Evolutionary conservation across 441 rosid genomes (phyloP).

Genomic region (Corymbia calophylla): DNA sequence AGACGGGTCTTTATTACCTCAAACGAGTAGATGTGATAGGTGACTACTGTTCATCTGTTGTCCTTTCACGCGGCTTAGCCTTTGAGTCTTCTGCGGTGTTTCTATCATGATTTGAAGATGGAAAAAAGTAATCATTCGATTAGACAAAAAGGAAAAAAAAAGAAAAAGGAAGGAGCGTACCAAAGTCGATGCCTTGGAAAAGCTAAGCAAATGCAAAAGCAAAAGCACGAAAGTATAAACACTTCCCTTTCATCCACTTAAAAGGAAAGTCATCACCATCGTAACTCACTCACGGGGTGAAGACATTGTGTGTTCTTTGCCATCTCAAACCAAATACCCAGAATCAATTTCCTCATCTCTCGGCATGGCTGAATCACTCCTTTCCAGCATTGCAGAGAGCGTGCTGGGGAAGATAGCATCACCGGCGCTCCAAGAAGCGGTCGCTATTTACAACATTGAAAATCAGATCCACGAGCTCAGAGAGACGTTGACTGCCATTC

Average conservation of each 20-base stretch:
- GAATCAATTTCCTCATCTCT: neutral
- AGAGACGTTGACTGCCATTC: neutral
- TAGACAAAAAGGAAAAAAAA: neutral
- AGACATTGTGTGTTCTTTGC: neutral
- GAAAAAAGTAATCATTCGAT: no score
- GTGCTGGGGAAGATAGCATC: neutral
- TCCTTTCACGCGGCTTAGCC: no score
- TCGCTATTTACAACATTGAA: neutral
- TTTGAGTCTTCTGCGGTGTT: no score
- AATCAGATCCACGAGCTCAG: rapidly evolving
- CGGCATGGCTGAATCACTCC: neutral
- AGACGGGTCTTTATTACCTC: no score
- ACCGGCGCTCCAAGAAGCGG: rapidly evolving
- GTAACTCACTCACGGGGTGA: neutral
- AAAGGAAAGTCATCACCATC: neutral
- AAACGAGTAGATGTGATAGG: no score
- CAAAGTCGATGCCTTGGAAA: no score
- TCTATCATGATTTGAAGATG: no score
- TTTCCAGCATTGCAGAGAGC: neutral
- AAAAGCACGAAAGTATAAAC: neutral
- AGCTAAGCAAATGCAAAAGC: no score
- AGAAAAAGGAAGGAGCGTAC: neutral
- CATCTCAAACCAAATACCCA: neutral
- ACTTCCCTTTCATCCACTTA: neutral
- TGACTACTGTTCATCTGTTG: no score